Evolutionary conservation across 305 asterid species (phyloP).

Genomic region (Rubia balearica): DNA sequence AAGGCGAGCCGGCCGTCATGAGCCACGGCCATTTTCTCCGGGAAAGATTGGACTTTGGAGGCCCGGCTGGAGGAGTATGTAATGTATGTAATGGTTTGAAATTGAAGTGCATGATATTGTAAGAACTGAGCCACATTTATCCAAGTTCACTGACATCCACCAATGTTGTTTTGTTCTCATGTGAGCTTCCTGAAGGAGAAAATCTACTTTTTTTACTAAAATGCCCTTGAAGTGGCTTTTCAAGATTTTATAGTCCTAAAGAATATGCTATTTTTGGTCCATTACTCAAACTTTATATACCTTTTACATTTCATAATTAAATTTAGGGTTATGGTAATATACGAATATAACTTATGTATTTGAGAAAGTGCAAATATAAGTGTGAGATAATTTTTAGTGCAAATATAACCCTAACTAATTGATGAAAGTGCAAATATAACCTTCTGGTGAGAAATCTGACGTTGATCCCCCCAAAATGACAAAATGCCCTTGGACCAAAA

Average conservation of each 20-base stretch:
- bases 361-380: no score
- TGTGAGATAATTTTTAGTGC: no score
- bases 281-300: conserved; percentile 4
- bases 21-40: conserved; percentile 45
- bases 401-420: no score
- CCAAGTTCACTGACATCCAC: conserved; percentile 67
- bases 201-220: conserved; percentile 18
- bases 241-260: conserved; percentile 10
- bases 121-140: conserved; percentile 44
- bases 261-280: conserved; percentile 32
- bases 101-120: conserved; percentile 37
- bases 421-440: no score
- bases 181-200: conserved; percentile 32
- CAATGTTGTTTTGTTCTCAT: conserved; percentile 39
- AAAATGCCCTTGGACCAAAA: no score
- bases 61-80: conserved; percentile 16
- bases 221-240: conserved; percentile 10
- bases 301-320: no score
- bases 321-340: no score
- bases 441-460: no score
- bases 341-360: no score
- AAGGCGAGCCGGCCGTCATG: conserved; percentile 47
- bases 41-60: conserved; percentile 12
- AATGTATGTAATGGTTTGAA: conserved; percentile 10
- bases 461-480: no score